Evolutionary conservation across 2,329 filamentous ascomycete species (phyloP), one percentile per base, ranked within the genome.

Genomic region (Thermoascus crustaceus): DNA sequence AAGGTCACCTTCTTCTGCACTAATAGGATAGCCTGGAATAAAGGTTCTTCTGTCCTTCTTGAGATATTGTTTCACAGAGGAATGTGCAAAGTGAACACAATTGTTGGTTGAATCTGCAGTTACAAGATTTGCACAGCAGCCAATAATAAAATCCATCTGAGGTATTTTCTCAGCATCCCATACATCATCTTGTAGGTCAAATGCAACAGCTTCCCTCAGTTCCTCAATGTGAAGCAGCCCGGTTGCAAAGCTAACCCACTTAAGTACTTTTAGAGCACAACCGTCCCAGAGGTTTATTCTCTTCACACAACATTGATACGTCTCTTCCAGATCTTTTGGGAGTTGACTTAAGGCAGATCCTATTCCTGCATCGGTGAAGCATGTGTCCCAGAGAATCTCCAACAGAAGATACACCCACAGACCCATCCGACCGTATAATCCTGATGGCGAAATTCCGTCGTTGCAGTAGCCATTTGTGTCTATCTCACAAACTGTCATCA

Each of bases 121-220:
- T 6, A 50, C 35, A 18, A 51, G 45, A 24, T 51, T 51, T n/a
- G 44, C 44, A 36, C 43, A 45, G 31, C 44, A 46, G 4, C 44
- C 40, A 20, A 51, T 32, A 8, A 50, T 16, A 10, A 47, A 36
- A 18, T 47, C 36, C 13, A 8, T 30, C 9, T 27, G 32, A 3
- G 48, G 48, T 3, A 46, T 37, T 16, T 39, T 41, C 13, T 25
- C 32, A 5, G 37, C 7, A 19, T 46, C 31, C 48, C 48, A 51
- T 9, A 2, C 9, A 2, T 6, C 33, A n/a, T 51, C 47, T 9
- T 38, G 7, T 7, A 44, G 1, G n/a, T 32, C 30, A 38, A 50
- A 48, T 1, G 46, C 42, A 2, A 46, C 38, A 1, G 46, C 47
- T 30, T 50, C 47, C 41, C 27, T 40, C 10, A 50, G 26, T 36